A percentile compares a stretch with the other conserved stretches of the same genome.
Conservation (phyloP, 352 stramenopile species). For the Pythium myriotylum region DNA sequence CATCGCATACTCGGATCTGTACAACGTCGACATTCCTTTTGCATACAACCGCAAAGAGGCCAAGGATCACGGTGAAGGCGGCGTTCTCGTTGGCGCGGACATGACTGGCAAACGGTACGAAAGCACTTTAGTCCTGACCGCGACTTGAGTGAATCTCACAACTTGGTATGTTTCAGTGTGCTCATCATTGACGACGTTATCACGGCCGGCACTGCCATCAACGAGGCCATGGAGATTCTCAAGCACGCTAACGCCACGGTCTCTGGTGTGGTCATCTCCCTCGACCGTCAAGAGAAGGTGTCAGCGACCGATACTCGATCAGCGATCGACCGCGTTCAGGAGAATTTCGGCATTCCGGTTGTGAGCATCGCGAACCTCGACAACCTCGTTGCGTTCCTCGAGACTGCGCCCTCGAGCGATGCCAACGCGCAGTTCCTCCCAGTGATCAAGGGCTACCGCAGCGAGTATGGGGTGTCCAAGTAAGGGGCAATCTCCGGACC, state of each 20-base stretch:
- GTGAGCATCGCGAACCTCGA: conserved; percentile 95
- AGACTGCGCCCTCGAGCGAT: conserved; percentile 49
- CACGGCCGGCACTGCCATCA: conserved; percentile 98
- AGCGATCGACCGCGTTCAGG: conserved; percentile 92
- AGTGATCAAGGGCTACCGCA: conserved; percentile 75
- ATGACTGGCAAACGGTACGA: conserved; percentile 93
- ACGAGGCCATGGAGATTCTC: conserved; percentile 93
- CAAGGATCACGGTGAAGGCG: conserved; percentile 99
- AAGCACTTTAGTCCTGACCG: not conserved
- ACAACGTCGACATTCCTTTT: conserved; percentile 94
- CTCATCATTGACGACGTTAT: conserved; percentile 99
- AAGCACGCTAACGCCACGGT: conserved; percentile 91
- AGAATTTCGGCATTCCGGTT: conserved; percentile 91
- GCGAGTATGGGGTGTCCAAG: conserved; percentile 66
- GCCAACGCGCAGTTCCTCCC: conserved; percentile 63
- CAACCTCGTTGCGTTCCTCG: conserved; percentile 91
- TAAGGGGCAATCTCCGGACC: conserved; percentile 3
- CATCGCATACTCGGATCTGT: conserved; percentile 91
- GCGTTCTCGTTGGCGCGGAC: conserved; percentile 94
- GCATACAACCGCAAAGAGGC: conserved; percentile 99
- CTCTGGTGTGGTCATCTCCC: conserved; percentile 95
- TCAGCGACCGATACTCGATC: conserved; percentile 92
- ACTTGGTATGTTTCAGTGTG: conserved; percentile 55
- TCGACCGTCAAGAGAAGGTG: conserved; percentile 98
- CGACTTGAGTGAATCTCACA: too few species aligned